Evolutionary conservation across 2,329 filamentous ascomycete genomes (phyloP).

Genomic region (Aspergillus aculeatus): DNA sequence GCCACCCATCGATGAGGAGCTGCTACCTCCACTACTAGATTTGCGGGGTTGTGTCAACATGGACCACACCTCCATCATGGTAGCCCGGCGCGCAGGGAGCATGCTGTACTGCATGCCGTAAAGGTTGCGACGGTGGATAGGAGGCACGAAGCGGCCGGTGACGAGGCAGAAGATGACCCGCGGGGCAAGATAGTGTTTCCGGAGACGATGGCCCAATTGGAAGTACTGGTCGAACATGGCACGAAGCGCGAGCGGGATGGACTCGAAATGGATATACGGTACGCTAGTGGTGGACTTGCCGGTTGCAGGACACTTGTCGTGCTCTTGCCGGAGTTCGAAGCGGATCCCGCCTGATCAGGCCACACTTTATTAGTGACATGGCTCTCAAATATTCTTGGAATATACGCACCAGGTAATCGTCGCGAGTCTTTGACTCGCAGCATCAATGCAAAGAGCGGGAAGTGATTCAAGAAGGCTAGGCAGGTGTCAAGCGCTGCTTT

Average conservation of each 20-base stretch:
- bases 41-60: slow-evolving; percentile 57
- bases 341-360: slow-evolving; percentile 67
- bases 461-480: slow-evolving; percentile 93
- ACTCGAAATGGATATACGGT: slow-evolving; percentile 86
- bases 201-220: slow-evolving; percentile 85
- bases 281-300: slow-evolving; percentile 56
- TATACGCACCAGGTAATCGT: slow-evolving; percentile 70
- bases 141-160: slow-evolving; percentile 89
- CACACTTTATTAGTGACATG: slow-evolving; percentile 2
- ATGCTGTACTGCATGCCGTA: slow-evolving; percentile 98
- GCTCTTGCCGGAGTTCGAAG: slow-evolving; percentile 82
- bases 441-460: slow-evolving; percentile 96
- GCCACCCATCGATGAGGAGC: slow-evolving; percentile 25
- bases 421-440: slow-evolving; percentile 88
- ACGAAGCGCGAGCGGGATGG: slow-evolving; percentile 83
- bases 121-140: slow-evolving; percentile 88
- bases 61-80: slow-evolving; percentile 83
- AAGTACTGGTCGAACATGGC: slow-evolving; percentile 98
- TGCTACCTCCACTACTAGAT: slow-evolving; percentile 23
- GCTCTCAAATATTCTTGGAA: slow-evolving; percentile 15
- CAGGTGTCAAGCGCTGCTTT: slow-evolving; percentile 90
- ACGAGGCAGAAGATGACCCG: slow-evolving; percentile 83
- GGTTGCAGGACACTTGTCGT: slow-evolving; percentile 38
- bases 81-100: slow-evolving; percentile 78
- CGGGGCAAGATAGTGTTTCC: slow-evolving; percentile 91